Evolutionary conservation across 257 asterid genomes (phyloP).

Genomic region (Lycium ferocissimum): DNA sequence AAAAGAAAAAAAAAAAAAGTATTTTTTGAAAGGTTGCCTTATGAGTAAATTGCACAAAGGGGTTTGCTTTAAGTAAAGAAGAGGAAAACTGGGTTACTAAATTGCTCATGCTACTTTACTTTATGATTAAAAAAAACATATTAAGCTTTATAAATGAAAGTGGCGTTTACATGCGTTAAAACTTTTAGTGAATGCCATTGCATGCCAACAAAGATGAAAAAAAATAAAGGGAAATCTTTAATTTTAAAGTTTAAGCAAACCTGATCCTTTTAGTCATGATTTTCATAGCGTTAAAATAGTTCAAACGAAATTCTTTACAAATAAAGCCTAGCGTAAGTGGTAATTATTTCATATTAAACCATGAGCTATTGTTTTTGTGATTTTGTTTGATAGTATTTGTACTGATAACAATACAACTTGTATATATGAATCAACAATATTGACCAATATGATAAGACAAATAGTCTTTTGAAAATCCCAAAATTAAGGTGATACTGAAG

Average conservation of each 20-base stretch:
- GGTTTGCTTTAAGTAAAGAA: not conserved
- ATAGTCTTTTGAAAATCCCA: not conserved
- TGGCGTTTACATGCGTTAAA: too few relatives aligned
- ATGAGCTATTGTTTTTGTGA: not conserved
- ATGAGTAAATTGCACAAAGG: not conserved
- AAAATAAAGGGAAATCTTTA: too few relatives aligned
- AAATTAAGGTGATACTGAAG: constrained; percentile 1
- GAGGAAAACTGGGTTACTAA: not conserved
- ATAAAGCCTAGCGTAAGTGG: not conserved
- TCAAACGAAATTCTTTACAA: not conserved
- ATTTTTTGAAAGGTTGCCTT: not conserved
- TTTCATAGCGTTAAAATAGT: not conserved
- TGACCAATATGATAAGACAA: not conserved
- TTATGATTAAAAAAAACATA: not conserved
- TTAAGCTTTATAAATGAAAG: not conserved
- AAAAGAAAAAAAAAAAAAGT: too few relatives aligned
- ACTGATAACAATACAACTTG: not conserved
- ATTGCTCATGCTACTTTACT: not conserved
- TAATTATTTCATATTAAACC: too few relatives aligned
- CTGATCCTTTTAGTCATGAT: not conserved
- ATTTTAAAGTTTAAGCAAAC: too few relatives aligned
- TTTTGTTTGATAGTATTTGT: constrained; percentile 14
- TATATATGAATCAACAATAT: not conserved
- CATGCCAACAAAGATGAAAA: too few relatives aligned
- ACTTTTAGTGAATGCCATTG: too few relatives aligned